phyloP scores from a whole-genome alignment of 345 rosid species.

The Populus euphratica region DNA sequence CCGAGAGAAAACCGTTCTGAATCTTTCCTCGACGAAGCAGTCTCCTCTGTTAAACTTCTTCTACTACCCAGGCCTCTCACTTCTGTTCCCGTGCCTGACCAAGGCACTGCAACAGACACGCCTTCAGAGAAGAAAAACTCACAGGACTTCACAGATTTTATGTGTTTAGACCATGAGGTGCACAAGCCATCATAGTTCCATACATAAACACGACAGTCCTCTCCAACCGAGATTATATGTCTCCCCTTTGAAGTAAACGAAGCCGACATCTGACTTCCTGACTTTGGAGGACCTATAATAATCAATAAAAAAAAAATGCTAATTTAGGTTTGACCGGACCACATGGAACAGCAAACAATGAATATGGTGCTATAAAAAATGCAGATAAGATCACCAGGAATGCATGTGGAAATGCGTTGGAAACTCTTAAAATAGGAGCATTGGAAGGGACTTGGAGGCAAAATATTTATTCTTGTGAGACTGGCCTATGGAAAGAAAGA shows the following conservation, averaged over 20 bases:
- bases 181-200: constrained; percentile 53
- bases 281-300: constrained; percentile 51
- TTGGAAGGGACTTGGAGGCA: background rate
- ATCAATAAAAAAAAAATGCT: constrained; percentile 6
- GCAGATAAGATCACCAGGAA: background rate
- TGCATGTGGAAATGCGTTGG: background rate
- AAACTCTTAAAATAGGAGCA: background rate
- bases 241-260: constrained; percentile 62
- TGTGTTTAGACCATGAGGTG: constrained; percentile 33
- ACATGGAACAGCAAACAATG: constrained; percentile 2
- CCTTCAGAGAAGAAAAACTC: constrained; percentile 67
- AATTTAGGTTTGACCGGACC: constrained; percentile 6
- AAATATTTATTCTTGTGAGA: background rate
- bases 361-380: background rate
- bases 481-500: background rate
- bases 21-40: constrained; percentile 27
- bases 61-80: constrained; percentile 4
- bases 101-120: constrained; percentile 61
- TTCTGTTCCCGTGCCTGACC: constrained; percentile 42
- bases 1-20: constrained; percentile 45
- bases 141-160: constrained; percentile 48
- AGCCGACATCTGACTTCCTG: constrained; percentile 73
- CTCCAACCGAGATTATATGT: constrained; percentile 73
- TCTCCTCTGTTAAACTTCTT: constrained; percentile 11
- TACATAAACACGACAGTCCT: constrained; percentile 66